Percentiles rank a stretch among this genome's conserved stretches.
Evolutionary conservation across 225 moss, liverwort and hornwort genomes (phyloP).

Genomic region (Anthoceros angustus): DNA sequence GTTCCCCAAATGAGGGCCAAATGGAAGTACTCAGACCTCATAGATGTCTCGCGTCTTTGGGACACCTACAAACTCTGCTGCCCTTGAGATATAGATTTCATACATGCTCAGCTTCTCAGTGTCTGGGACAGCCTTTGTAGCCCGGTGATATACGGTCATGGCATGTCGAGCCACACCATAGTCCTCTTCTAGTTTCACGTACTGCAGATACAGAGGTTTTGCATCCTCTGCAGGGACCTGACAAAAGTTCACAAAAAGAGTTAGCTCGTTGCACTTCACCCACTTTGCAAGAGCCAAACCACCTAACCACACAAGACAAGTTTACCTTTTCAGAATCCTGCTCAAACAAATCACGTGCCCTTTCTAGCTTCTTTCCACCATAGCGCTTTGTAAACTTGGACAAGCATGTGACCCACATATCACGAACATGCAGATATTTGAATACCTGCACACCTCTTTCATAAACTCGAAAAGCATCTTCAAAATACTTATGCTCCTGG

Average conservation of each 20-base stretch:
- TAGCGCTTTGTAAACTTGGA: slow-evolving; percentile 71
- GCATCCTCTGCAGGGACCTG: slow-evolving; percentile 91
- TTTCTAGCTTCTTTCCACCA: slow-evolving; percentile 88
- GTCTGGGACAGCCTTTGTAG: slow-evolving; percentile 83
- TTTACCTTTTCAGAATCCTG: slow-evolving; percentile 81
- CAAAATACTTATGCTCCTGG: slow-evolving; percentile 85
- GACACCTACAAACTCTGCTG: slow-evolving; percentile 72
- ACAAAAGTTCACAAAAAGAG: background rate
- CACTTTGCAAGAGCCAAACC: background rate
- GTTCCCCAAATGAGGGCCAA: too few species aligned
- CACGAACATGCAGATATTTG: slow-evolving; percentile 90
- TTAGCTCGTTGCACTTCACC: background rate
- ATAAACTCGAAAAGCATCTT: slow-evolving; percentile 91
- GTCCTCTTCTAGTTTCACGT: slow-evolving; percentile 90
- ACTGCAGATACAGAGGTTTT: slow-evolving; percentile 82
- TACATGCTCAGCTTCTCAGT: slow-evolving; percentile 68
- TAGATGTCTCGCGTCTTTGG: slow-evolving; percentile 88
- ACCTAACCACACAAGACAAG: background rate
- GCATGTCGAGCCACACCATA: slow-evolving; percentile 84
- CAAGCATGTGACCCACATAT: slow-evolving; percentile 89
- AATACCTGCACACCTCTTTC: slow-evolving; percentile 96
- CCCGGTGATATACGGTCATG: slow-evolving; percentile 77
- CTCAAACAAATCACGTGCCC: slow-evolving; percentile 93
- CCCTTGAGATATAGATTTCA: slow-evolving; percentile 87
- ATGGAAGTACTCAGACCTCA: slow-evolving; percentile 33